phyloP scores from a whole-genome alignment of 805 yeast species.

The Candida piceae region DNA sequence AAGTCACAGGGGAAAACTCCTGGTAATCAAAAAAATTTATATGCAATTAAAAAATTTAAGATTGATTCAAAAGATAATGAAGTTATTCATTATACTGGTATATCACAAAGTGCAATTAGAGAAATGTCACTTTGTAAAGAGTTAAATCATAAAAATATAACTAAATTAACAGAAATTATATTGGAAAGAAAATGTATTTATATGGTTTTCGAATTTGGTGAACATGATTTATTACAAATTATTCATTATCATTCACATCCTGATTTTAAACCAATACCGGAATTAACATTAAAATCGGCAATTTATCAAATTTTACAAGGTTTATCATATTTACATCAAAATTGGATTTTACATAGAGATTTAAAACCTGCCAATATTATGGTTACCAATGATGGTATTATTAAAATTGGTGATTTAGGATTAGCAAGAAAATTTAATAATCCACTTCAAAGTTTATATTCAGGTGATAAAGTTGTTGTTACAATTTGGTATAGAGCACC shows the following conservation, averaged over 20 bases:
- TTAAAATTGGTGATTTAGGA: constrained; percentile 94
- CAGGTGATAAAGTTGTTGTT: constrained; percentile 94
- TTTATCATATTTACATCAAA: constrained; percentile 84
- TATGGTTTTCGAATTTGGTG: constrained; percentile 95
- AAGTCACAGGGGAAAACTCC: constrained; percentile 59
- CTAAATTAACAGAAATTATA: constrained; percentile 74
- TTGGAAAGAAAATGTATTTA: constrained; percentile 85
- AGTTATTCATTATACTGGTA: constrained; percentile 84
- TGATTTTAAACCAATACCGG: constrained; percentile 73
- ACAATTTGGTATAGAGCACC: constrained; percentile 98
- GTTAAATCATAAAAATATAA: constrained; percentile 71
- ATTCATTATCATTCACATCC: constrained; percentile 94
- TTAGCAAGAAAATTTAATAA: constrained; percentile 83
- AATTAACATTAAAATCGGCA: constrained; percentile 71
- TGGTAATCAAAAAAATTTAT: constrained; percentile 34
- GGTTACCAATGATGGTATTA: constrained; percentile 87
- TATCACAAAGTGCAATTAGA: constrained; percentile 91
- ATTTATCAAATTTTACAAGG: constrained; percentile 93
- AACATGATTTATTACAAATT: constrained; percentile 89
- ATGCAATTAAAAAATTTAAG: constrained; percentile 93
- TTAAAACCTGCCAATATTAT: constrained; percentile 96
- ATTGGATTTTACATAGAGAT: constrained; percentile 95
- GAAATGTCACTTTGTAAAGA: constrained; percentile 96
- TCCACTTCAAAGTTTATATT: constrained; percentile 77
- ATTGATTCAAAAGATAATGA: constrained; percentile 86